phyloP scores from a whole-genome alignment of 768 basidiomycete genomes.

The Agaricus sinodeliciosus region DNA sequence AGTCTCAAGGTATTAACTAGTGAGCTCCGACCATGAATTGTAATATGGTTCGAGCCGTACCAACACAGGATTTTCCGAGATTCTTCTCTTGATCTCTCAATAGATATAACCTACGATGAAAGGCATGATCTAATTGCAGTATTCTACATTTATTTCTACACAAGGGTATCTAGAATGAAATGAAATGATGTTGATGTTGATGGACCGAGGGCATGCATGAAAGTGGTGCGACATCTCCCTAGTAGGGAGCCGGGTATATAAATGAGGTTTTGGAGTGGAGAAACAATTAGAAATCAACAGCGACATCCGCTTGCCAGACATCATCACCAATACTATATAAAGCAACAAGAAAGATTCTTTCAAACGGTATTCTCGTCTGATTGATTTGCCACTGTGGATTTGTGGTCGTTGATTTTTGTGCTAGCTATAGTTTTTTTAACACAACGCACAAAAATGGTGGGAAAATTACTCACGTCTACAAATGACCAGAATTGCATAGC shows the following conservation, averaged over 20 bases:
- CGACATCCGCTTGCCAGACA: slow-evolving; percentile 47
- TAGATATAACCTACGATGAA: no score
- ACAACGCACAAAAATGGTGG: slow-evolving; percentile 5
- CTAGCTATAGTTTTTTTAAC: slow-evolving; percentile 21
- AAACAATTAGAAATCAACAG: slow-evolving; percentile 22
- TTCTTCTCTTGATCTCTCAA: no score
- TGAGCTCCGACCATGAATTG: no score
- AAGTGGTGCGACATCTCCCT: not conserved
- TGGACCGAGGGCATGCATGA: no score
- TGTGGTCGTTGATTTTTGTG: slow-evolving; percentile 16
- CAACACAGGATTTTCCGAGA: no score
- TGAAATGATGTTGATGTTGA: not conserved
- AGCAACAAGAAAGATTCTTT: slow-evolving; percentile 36
- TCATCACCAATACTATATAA: slow-evolving; percentile 36
- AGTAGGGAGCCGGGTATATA: no score
- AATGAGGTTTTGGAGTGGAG: not conserved
- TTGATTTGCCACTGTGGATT: slow-evolving; percentile 28
- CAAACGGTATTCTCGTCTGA: slow-evolving; percentile 28
- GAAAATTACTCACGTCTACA: slow-evolving; percentile 21
- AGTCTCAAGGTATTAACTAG: no score
- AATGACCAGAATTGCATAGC: slow-evolving; percentile 18
- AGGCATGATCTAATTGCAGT: no score
- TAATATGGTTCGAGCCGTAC: no score
- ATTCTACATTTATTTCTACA: not conserved
- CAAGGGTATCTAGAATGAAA: not conserved